Evolutionary conservation across 805 yeast species (phyloP).

Genomic region (Wickerhamiella hasegawae): DNA sequence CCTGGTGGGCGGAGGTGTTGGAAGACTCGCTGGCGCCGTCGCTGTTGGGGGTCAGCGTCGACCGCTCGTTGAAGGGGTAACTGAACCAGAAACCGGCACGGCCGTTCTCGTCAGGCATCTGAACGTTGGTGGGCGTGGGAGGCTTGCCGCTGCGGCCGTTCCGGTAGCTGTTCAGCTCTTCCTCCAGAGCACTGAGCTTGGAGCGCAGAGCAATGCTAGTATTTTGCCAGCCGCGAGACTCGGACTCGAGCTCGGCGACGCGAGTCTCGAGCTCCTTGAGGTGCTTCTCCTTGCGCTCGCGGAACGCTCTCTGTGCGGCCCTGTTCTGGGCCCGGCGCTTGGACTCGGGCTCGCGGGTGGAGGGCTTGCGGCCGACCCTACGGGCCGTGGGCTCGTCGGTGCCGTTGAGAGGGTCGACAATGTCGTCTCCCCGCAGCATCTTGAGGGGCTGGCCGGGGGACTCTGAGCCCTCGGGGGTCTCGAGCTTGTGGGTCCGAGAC

Average conservation of each 20-base stretch:
- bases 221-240: slow-evolving; percentile 46
- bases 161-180: slow-evolving; percentile 51
- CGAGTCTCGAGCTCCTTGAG: slow-evolving; percentile 74
- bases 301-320: slow-evolving; percentile 95
- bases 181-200: slow-evolving; percentile 60
- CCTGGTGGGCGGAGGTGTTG: no score
- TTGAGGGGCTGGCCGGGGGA: neutral
- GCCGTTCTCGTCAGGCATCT: no score
- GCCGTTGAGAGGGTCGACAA: neutral
- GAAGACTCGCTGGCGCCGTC: no score
- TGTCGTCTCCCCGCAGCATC: neutral
- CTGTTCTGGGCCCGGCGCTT: slow-evolving; percentile 93
- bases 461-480: neutral
- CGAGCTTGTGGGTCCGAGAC: no score
- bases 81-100: no score
- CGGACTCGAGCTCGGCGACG: slow-evolving; percentile 55
- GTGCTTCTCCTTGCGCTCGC: slow-evolving; percentile 83
- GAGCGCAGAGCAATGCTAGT: slow-evolving; percentile 60
- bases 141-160: no score
- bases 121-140: no score
- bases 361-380: slow-evolving; percentile 32
- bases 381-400: neutral
- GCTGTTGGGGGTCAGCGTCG: no score
- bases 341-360: slow-evolving; percentile 62
- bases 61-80: no score